Conservation (phyloP, 2,329 filamentous ascomycete species). For the Monilinia fructigena region DNA sequence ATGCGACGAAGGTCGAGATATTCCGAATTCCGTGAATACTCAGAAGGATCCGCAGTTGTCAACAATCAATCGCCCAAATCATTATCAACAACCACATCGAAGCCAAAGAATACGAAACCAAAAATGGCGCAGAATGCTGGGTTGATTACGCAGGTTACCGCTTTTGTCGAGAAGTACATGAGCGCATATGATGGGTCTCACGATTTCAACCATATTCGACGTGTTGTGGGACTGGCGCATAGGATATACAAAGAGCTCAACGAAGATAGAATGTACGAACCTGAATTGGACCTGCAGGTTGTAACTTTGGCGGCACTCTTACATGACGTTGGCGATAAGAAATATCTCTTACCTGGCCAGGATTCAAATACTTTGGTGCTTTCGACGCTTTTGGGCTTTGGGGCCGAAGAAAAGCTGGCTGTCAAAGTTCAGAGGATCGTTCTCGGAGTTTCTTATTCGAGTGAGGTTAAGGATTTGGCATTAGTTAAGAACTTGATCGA, state of each 20-base stretch:
- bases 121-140: conserved; percentile 33
- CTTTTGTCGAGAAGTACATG: conserved; percentile 71
- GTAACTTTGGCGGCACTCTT: conserved; percentile 68
- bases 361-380: conserved; percentile 57
- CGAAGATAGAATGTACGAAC: conserved; percentile 27
- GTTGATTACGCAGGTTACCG: conserved; percentile 52
- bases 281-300: conserved; percentile 54
- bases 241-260: conserved; percentile 37
- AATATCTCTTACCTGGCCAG: conserved; percentile 49
- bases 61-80: conserved; percentile 19
- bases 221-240: conserved; percentile 71
- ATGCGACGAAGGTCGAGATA: conserved; percentile 37
- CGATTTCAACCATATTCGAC: conserved; percentile 80
- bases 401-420: conserved; percentile 60
- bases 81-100: conserved; percentile 15
- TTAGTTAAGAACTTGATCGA: conserved; percentile 58
- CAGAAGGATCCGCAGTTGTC: conserved; percentile 24
- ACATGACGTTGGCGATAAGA: conserved; percentile 82
- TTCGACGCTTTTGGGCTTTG: conserved; percentile 56
- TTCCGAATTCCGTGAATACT: conserved; percentile 37
- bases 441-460: conserved; percentile 75
- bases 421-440: conserved; percentile 70
- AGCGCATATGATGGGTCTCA: conserved; percentile 79
- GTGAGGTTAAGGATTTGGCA: conserved; percentile 66
- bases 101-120: conserved; percentile 28